Base-by-base conservation (phyloP, 2,329 filamentous ascomycete species). In the Elsinoe ampelina region DNA sequence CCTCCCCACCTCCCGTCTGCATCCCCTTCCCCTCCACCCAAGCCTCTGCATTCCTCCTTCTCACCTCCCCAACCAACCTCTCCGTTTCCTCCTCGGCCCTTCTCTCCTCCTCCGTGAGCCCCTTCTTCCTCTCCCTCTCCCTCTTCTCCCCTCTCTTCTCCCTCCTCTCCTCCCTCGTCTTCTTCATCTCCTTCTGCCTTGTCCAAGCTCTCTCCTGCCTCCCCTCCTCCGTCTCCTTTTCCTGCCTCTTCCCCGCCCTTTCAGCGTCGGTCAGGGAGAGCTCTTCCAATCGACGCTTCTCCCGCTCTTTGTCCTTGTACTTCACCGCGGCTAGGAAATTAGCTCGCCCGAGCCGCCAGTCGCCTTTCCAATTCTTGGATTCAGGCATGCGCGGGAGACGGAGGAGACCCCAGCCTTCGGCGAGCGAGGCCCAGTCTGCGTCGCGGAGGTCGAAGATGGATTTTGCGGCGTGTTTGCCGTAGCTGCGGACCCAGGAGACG, bases 301-400 rank as follows among this genome's bases (percentile, higher is more conserved):
- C 75, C 2, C 73, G 67, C 26, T 64, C 59, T 60, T 73, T 74
- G 59, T 78, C 75, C 22, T 72, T 73, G 62, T 76, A 77, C 0
- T 67, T 66, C 19, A 72, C 70, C 0, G 61, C 61, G 43, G 72
- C 64, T n/a, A 73, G 69, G 12, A 7, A 32, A 3, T 77, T 62
- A 2, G 63, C 60, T 0, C 75, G 63, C 2, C 73, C 72, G 1
- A 74, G 64, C 4, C 63, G 68, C 17, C 72, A 67, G 59, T 78
- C 73, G n/a, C 71, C 69, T 5, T 60, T 59, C 64, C 73, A 73
- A 13, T 70, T 71, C 62, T 75, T 77, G 19, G 75, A 74, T 70
- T 98, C 93, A 0, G 93, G 92, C 93, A 98, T 98, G 67, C 87
- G 89, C 3, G 93, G 93, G 61, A 97, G 78, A 52, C 84, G 84